Conservation (phyloP, 2,329 filamentous ascomycete species). For the Aspergillus aculeatinus region DNA sequence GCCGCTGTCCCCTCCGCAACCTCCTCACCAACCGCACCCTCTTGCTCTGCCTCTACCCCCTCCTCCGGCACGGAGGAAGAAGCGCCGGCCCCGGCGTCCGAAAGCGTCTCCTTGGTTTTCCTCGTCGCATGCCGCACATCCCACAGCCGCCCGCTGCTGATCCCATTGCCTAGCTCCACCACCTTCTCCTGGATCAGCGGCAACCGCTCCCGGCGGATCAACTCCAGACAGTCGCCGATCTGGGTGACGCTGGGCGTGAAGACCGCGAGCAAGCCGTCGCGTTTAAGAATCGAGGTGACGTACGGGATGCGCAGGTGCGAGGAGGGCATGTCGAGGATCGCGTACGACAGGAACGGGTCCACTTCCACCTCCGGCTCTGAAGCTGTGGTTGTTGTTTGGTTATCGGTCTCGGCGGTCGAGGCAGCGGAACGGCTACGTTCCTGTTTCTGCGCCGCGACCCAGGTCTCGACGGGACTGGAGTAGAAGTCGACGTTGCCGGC, state of each 20-base stretch:
- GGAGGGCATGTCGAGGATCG: conserved; percentile 70
- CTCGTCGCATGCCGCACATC: conserved; percentile 45
- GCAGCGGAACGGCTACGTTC: conserved; percentile 27
- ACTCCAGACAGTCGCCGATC: conserved; percentile 63
- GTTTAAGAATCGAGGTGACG: conserved; percentile 55
- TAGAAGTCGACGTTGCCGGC: conserved; percentile 71
- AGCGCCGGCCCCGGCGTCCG: conserved; percentile 36
- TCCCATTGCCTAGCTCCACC: conserved; percentile 47
- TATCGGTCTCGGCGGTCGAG: not conserved
- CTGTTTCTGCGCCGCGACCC: conserved; percentile 56
- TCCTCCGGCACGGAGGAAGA: conserved; percentile 20
- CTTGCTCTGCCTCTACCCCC: conserved; percentile 7
- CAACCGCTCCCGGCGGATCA: conserved; percentile 54
- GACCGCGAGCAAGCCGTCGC: conserved; percentile 64
- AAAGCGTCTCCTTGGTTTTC: conserved; percentile 36
- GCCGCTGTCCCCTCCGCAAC: not conserved
- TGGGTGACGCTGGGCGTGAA: conserved; percentile 80
- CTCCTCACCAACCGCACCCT: conserved; percentile 14
- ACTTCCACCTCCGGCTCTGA: conserved; percentile 6
- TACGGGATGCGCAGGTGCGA: conserved; percentile 53
- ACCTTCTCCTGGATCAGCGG: conserved; percentile 51
- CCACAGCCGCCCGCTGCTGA: conserved; percentile 50
- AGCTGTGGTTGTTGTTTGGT: not conserved
- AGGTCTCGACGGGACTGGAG: conserved; percentile 63
- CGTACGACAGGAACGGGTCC: conserved; percentile 67